These are phyloP conservation scores for Erodium trifolium DNA, from an alignment of 441 rosid genomes.

Conservation along the genomic window DNA sequence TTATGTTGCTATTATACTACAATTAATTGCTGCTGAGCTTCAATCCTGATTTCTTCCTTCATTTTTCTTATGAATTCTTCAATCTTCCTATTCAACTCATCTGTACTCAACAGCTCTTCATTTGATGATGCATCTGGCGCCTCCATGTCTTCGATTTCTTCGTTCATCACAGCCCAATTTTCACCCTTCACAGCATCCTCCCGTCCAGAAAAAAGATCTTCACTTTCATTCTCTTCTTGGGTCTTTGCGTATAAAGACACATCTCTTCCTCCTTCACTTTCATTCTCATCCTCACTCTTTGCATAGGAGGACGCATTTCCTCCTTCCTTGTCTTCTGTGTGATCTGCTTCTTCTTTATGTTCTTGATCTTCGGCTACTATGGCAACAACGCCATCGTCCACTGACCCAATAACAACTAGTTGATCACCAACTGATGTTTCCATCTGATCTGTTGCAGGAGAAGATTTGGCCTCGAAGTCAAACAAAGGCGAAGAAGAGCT, in stretches of 20 bases:
- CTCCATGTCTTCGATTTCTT: slow-evolving; percentile 12
- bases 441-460: slow-evolving; percentile 5
- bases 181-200: slow-evolving; percentile 6
- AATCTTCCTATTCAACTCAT: slow-evolving; percentile 38
- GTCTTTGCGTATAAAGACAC: not conserved
- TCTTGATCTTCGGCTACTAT: slow-evolving; percentile 15
- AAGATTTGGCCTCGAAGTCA: slow-evolving; percentile 1
- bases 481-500: slow-evolving; percentile 4
- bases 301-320: not conserved
- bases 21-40: slow-evolving; percentile 30
- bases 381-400: not conserved
- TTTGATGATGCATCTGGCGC: not conserved
- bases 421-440: slow-evolving; percentile 12
- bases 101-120: slow-evolving; percentile 29
- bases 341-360: not conserved
- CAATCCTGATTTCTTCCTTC: slow-evolving; percentile 53
- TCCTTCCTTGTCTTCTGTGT: not conserved
- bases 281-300: slow-evolving; percentile 11
- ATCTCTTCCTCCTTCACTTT: slow-evolving; percentile 7
- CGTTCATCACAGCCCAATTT: not conserved
- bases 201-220: slow-evolving; percentile 8
- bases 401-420: not conserved
- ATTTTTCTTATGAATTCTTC: slow-evolving; percentile 60
- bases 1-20: slow-evolving; percentile 20
- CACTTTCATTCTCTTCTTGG: slow-evolving; percentile 11